A percentile compares a stretch with the other conserved stretches of the same genome.
Evolutionary conservation across 2,329 filamentous ascomycete species (phyloP).

Genomic region (Penicillium sp.): DNA sequence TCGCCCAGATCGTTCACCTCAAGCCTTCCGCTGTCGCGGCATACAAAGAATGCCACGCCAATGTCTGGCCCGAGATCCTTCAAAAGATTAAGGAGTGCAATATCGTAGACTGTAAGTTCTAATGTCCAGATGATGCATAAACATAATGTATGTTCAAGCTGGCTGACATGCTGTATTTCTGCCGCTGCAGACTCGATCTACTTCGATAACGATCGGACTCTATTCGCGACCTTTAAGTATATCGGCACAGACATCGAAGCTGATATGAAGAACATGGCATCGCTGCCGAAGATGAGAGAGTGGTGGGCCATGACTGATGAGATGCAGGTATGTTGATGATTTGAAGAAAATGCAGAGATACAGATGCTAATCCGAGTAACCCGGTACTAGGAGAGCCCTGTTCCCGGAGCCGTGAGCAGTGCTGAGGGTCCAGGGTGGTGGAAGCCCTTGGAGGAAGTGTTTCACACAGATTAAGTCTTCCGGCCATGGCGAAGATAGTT

Average conservation of each 20-base stretch:
- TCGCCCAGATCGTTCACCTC: constrained; percentile 65
- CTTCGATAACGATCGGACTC: constrained; percentile 58
- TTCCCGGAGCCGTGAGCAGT: constrained; percentile 27
- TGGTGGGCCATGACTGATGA: constrained; percentile 77
- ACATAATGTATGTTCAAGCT: not conserved
- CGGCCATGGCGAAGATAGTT: not conserved
- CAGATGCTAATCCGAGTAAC: constrained; percentile 2
- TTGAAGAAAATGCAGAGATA: not conserved
- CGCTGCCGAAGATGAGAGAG: constrained; percentile 62
- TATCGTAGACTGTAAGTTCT: constrained; percentile 56
- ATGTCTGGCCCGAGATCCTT: constrained; percentile 68
- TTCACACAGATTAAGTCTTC: constrained; percentile 22
- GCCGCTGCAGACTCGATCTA: constrained; percentile 54
- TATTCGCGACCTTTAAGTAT: constrained; percentile 73
- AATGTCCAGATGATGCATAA: not conserved
- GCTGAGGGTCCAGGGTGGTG: constrained; percentile 32
- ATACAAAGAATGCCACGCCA: constrained; percentile 66
- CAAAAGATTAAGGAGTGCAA: constrained; percentile 67
- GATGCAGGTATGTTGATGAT: constrained; percentile 49
- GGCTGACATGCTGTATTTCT: not conserved
- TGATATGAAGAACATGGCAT: constrained; percentile 68
- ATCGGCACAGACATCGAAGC: constrained; percentile 62
- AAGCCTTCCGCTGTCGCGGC: constrained; percentile 57
- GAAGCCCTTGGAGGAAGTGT: constrained; percentile 31
- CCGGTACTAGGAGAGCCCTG: constrained; percentile 24